Conservation (phyloP, 345 rosid species). For the Theobroma cacao region DNA sequence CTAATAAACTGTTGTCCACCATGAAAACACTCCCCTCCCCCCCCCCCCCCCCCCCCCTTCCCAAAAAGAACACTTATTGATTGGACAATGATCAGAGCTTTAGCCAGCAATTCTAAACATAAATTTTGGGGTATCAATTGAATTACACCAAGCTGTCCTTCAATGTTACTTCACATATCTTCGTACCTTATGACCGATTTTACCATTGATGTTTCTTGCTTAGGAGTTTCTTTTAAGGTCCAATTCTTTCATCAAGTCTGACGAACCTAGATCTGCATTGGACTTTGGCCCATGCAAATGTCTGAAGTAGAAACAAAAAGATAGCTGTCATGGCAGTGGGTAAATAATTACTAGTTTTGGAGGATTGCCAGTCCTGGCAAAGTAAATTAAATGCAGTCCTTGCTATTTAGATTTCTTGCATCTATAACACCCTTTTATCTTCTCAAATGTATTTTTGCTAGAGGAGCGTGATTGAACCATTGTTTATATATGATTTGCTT, state of each 20-base stretch:
- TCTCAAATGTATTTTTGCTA: not conserved
- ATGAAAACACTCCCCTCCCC: no score
- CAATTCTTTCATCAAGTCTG: slow-evolving; percentile 14
- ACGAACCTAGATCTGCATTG: slow-evolving; percentile 12
- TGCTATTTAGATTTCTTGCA: not conserved
- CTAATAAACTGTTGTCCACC: no score
- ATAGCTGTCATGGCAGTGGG: slow-evolving; percentile 19
- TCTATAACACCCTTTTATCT: not conserved
- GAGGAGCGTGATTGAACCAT: slow-evolving; percentile 1
- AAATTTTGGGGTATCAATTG: not conserved
- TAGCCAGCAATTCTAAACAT: not conserved
- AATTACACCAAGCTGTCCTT: not conserved
- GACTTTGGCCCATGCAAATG: slow-evolving; percentile 12
- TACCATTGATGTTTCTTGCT: slow-evolving; percentile 6
- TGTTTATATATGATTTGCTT: not conserved
- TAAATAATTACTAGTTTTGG: slow-evolving; percentile 12
- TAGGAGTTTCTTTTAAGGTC: slow-evolving; percentile 5
- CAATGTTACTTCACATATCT: not conserved
- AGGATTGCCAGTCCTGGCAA: not conserved
- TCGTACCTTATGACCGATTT: slow-evolving; percentile 1
- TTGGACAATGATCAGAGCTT: not conserved
- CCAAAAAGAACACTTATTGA: not conserved
- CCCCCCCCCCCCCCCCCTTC: no score
- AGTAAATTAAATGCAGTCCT: slow-evolving; percentile 2
- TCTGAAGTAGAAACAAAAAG: slow-evolving; percentile 28